Base-by-base conservation (phyloP, 176 grass and related monocot genomes). In the Aechmea fasciata region DNA sequence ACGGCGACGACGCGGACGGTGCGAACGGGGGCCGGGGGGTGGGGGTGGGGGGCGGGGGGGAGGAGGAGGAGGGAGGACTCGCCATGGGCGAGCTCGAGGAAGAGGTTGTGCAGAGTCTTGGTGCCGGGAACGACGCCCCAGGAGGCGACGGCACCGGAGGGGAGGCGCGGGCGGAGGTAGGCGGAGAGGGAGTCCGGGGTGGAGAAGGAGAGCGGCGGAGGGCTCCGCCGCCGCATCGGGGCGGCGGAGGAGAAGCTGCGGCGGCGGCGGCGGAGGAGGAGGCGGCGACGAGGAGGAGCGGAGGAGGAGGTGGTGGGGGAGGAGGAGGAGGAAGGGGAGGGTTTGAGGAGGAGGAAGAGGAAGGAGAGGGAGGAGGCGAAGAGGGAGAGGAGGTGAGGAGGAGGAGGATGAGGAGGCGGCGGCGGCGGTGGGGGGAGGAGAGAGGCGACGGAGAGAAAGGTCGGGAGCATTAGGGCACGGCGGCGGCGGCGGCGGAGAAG, bases 71-170 rank as follows among this genome's bases (percentile, higher is more conserved):
- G 88, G 12, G 65, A 51, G 69, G 83, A 83, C 64, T 92, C 93
- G 13, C 93, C 89, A n/a, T 85, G 82, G 47, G 79, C 81, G 74
- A 97, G 77, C 89, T 97, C 89, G 8, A 90, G 79, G 79, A 89
- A 97, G 64, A 97, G 83, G 52, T 97, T 97, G n/a, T 73, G 53
- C 8, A 97, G 79, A 15, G 87, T 85, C 73, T 92, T 97, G 47
- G 89, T 90, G 4, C 89, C 86, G 14, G 86, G 84, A 22, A 55
- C 23, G 17, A 71, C 12, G 63, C 94, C 94, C 94, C 89, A 97
- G 48, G 89, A 85, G 3, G 84, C 54, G 2, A 92, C 64, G 1
- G 86, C 72, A 9, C 69, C 17, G 1, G 77, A 67, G 0, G 84
- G 77, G 14, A 97, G 84, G 0, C 81, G 89, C 52, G 82, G 79